Base-by-base conservation (phyloP, 73 alveolate genomes). In the Effrenium voratum region DNA sequence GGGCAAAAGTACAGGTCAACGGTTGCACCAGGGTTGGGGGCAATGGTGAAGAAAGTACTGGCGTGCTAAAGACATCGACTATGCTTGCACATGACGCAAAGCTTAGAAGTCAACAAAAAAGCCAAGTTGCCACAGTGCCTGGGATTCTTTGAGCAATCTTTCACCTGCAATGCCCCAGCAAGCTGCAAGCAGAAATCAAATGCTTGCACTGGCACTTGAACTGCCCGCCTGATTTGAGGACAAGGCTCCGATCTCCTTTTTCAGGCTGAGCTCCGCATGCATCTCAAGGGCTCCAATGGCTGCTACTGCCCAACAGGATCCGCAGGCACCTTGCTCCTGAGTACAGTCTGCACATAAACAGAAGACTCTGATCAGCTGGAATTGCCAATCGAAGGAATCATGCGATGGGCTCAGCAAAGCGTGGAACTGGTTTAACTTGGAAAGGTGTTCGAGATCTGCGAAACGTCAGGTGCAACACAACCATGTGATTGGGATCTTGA, bases 231-330 rank as follows among this genome's bases (percentile, higher is more conserved):
- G 95, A 38, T 87, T 87, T 8, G 95, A 87, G 49, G 95, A 87
- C 24, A 87, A 70, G 8, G 68, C 95, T 3, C 52, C 92, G 34
- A 82, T 82, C 50, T 66, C 97, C 76, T 90, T 90, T 52, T 80
- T 72, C 44, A 90, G 43, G 44, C 34, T 55, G 88, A 90, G 57
- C 97, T 90, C 97, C 41, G 97, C 97, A 36, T 90, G 97, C 97
- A 90, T 90, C 92, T 92, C 98, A 46, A 92, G 26, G 24, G 91
- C 91, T 15, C 98, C 92, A 32, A 92, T 76, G 81, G 98, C 90
- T 16, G 98, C 98, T 28, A 92, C 98, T 3, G 98, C 98, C 98
- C 98, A 92, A 57, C 98, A 92, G 70, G 92, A 75, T 46, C 98
- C 92, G 38, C 92, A 92, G 5, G 91, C 73, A 10, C 98, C 98